Evolutionary conservation across 1,284 basidiomycete genomes (phyloP).

Genomic region (Meira nashicola): DNA sequence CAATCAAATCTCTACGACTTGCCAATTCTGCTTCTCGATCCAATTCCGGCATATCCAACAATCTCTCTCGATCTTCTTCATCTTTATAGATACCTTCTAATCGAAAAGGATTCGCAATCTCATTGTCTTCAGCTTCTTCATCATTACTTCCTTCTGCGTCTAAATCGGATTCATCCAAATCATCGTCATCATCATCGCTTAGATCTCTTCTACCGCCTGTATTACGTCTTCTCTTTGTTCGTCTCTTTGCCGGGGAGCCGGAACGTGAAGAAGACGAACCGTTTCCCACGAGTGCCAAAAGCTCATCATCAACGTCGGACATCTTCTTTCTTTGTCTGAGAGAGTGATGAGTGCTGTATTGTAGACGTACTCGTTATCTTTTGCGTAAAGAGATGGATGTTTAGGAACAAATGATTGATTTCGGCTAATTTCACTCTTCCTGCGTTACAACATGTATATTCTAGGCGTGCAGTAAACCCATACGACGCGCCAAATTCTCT

Average conservation of each 20-base stretch:
- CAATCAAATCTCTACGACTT: conserved; percentile 72
- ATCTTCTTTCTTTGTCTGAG: too few relatives aligned
- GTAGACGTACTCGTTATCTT: too few relatives aligned
- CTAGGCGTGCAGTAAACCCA: too few relatives aligned
- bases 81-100: conserved; percentile 83
- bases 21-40: conserved; percentile 81
- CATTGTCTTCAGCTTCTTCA: conserved; percentile 9
- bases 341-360: too few relatives aligned
- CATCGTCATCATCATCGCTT: conserved; percentile 17
- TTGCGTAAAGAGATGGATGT: too few relatives aligned
- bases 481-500: too few relatives aligned
- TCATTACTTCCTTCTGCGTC: conserved; percentile 16
- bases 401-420: too few relatives aligned
- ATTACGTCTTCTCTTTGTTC: conserved; percentile 53
- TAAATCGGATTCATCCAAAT: conserved; percentile 7
- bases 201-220: conserved; percentile 54
- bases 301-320: conserved; percentile 61
- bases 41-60: conserved; percentile 75
- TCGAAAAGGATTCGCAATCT: conserved; percentile 68
- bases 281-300: conserved; percentile 65
- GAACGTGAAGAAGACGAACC: conserved; percentile 52
- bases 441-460: too few relatives aligned
- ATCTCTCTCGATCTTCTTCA: conserved; percentile 71
- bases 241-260: not conserved
- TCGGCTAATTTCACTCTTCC: too few relatives aligned